Evolutionary conservation across 1,139 yeast species (phyloP).

Genomic region (Candida pseudocylindracea): DNA sequence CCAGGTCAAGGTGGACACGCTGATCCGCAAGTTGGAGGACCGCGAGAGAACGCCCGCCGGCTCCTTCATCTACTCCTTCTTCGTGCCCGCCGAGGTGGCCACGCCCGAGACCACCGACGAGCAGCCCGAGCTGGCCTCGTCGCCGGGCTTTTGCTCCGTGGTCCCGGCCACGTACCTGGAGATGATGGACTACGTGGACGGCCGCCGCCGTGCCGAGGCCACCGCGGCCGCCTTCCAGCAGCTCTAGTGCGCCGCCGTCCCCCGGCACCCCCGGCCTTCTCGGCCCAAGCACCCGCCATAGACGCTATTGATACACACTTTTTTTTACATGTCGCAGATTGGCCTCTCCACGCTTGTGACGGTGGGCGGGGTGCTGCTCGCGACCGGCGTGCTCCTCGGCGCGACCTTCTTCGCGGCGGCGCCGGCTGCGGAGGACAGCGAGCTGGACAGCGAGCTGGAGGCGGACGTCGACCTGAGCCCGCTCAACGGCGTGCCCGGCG

Average conservation of each 20-base stretch:
- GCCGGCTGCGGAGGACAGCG: slow-evolving; percentile 7
- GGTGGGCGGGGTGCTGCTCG: too few species aligned
- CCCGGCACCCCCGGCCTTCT: too few species aligned
- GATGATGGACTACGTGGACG: slow-evolving; percentile 82
- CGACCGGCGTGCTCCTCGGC: too few species aligned
- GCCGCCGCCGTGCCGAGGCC: slow-evolving; percentile 71
- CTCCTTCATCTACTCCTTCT: slow-evolving; percentile 72
- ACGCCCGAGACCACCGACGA: too few species aligned
- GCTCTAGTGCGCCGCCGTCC: too few species aligned
- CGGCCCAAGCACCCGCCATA: too few species aligned
- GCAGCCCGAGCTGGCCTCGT: slow-evolving; percentile 15
- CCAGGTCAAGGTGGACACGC: slow-evolving; percentile 75
- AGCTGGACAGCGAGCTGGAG: slow-evolving; percentile 20
- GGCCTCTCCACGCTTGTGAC: too few species aligned
- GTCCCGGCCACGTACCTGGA: slow-evolving; percentile 77
- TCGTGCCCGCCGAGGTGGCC: slow-evolving; percentile 24
- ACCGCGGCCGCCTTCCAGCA: slow-evolving; percentile 29
- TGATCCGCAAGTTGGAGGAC: slow-evolving; percentile 44
- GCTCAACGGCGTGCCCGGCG: slow-evolving; percentile 46
- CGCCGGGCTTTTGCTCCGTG: slow-evolving; percentile 35
- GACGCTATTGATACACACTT: too few species aligned
- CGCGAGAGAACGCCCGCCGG: slow-evolving; percentile 52
- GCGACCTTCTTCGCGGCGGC: too few species aligned
- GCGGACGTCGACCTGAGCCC: slow-evolving; percentile 29
- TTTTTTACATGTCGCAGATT: too few species aligned